These are phyloP conservation scores for Syncephalastrum contaminatum DNA, from an alignment of 371 early-diverging fungal genomes.

Conservation along the genomic window DNA sequence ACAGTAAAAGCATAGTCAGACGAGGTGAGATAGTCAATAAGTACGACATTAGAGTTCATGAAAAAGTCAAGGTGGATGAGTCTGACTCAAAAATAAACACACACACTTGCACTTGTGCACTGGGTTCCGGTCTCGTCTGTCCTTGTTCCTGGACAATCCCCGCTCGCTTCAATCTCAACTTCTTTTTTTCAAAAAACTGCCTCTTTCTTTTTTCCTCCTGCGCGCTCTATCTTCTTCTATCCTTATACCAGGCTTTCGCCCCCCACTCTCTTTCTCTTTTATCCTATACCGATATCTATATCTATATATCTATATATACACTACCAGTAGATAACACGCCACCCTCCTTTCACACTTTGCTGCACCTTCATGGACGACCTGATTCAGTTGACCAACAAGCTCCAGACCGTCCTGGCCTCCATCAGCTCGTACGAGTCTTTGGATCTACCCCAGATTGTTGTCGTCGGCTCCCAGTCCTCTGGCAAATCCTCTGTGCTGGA, in stretches of 20 bases:
- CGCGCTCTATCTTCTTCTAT: slow-evolving; percentile 2
- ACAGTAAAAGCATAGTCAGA: too few species aligned
- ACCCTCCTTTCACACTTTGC: not conserved
- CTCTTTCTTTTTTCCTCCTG: slow-evolving; percentile 3
- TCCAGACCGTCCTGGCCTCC: slow-evolving; percentile 92
- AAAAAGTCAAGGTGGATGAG: too few species aligned
- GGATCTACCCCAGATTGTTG: slow-evolving; percentile 92
- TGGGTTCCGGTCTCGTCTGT: too few species aligned
- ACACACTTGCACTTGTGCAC: too few species aligned
- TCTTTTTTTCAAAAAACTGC: too few species aligned
- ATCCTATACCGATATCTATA: not conserved
- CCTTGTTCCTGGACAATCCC: too few species aligned
- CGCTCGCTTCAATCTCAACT: too few species aligned
- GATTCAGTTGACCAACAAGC: slow-evolving; percentile 86
- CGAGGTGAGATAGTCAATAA: too few species aligned
- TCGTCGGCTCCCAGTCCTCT: slow-evolving; percentile 84
- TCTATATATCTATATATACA: not conserved
- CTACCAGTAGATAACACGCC: too few species aligned
- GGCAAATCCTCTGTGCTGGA: slow-evolving; percentile 95
- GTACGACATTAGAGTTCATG: too few species aligned
- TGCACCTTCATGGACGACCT: slow-evolving; percentile 49
- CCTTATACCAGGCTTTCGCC: not conserved
- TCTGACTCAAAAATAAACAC: too few species aligned
- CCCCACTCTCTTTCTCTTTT: slow-evolving; percentile 3
- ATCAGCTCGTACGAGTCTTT: slow-evolving; percentile 78